Evolutionary conservation across 345 rosid species (phyloP).

Genomic region (Aethionema arabicum): DNA sequence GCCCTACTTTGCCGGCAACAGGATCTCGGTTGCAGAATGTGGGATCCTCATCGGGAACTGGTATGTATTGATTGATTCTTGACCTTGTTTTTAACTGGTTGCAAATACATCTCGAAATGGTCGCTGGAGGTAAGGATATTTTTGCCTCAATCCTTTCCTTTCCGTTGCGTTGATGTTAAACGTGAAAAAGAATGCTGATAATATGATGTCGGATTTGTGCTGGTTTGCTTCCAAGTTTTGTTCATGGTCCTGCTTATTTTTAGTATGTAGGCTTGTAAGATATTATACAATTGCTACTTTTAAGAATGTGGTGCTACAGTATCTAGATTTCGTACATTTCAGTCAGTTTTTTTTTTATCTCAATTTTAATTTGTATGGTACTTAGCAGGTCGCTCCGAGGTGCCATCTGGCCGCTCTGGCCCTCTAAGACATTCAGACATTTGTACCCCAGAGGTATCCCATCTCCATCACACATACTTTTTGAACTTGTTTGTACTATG

Average conservation of each 20-base stretch:
- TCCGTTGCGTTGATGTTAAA: conserved; percentile 18
- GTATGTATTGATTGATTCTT: conserved; percentile 23
- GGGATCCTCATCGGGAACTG: conserved; percentile 67
- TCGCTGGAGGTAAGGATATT: not conserved
- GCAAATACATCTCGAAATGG: conserved; percentile 18
- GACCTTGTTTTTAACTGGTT: not conserved
- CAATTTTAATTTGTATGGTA: conserved; percentile 34
- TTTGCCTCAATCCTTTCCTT: conserved; percentile 11
- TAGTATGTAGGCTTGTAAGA: conserved; percentile 16
- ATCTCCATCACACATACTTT: conserved; percentile 26
- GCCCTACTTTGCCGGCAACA: conserved; percentile 55
- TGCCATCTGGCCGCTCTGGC: conserved; percentile 58
- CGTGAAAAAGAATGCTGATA: conserved; percentile 14
- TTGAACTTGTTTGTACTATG: conserved; percentile 10
- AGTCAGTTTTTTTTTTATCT: conserved; percentile 10
- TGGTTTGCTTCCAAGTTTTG: not conserved
- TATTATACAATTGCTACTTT: conserved; percentile 4
- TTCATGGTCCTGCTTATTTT: conserved; percentile 9
- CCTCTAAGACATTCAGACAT: conserved; percentile 70
- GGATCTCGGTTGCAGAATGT: conserved; percentile 58
- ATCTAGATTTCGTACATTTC: conserved; percentile 2
- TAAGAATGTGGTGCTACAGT: not conserved
- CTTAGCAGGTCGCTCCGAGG: conserved; percentile 49
- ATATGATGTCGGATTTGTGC: conserved; percentile 7
- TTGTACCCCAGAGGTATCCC: conserved; percentile 89